Evolutionary conservation across 331 rosid species (phyloP).

Genomic region (Stylosanthes scabra): DNA sequence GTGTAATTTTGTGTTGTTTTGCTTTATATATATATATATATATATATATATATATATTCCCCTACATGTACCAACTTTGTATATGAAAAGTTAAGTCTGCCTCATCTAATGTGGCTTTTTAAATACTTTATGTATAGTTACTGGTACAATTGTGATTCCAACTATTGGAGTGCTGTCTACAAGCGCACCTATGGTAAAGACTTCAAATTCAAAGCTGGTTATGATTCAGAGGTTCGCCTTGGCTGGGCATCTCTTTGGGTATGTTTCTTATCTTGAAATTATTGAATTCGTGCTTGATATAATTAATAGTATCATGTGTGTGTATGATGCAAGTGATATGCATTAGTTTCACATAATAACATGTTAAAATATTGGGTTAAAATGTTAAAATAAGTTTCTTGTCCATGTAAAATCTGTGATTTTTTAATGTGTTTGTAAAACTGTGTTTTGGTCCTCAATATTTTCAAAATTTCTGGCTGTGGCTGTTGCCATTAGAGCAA

Average conservation of each 20-base stretch:
- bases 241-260: conserved; percentile 99
- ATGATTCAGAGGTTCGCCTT: conserved; percentile 92
- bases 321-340: background rate
- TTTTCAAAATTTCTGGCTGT: no score
- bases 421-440: no score
- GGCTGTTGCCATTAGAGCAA: no score
- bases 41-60: no score
- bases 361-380: no score
- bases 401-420: no score
- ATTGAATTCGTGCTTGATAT: background rate
- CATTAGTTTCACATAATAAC: background rate
- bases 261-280: conserved; percentile 46
- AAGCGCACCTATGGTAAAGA: conserved; percentile 86
- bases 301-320: background rate
- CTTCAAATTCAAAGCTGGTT: conserved; percentile 95
- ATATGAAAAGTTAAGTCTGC: background rate
- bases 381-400: no score
- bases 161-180: conserved; percentile 96
- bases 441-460: no score
- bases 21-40: no score
- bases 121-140: conserved; percentile 62
- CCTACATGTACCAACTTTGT: background rate
- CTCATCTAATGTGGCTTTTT: conserved; percentile 21
- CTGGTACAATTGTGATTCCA: conserved; percentile 85
- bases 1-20: no score